These are phyloP conservation scores for Cetradonia linearis DNA, from an alignment of 495 filamentous ascomycete species.

Conservation along the genomic window DNA sequence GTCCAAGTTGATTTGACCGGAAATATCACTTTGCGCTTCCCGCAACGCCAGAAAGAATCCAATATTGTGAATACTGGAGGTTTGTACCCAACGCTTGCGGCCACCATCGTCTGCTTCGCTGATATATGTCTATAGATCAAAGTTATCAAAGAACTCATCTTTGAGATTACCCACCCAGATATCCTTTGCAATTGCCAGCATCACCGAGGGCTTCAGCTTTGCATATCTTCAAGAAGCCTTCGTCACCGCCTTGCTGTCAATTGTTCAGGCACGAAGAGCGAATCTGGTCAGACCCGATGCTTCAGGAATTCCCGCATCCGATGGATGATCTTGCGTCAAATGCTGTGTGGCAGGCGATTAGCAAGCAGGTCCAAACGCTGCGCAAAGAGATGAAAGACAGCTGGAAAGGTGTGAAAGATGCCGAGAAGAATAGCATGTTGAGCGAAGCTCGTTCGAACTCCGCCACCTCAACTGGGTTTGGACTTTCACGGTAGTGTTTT, in stretches of 20 bases:
- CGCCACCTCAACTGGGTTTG: background rate
- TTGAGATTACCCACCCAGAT: conserved; percentile 47
- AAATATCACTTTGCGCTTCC: conserved; percentile 54
- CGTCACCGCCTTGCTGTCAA: conserved; percentile 44
- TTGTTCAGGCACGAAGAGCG: conserved; percentile 26
- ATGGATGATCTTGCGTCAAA: background rate
- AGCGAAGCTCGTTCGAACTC: conserved; percentile 1
- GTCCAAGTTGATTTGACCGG: conserved; percentile 53
- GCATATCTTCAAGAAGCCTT: conserved; percentile 59
- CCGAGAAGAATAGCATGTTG: conserved; percentile 7
- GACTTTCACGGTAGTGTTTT: background rate
- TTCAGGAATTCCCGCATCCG: background rate
- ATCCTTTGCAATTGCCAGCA: conserved; percentile 42
- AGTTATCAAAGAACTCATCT: conserved; percentile 42
- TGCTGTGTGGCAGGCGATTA: conserved; percentile 12
- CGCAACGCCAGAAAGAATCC: conserved; percentile 38
- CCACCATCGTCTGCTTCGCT: background rate
- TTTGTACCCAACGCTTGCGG: background rate
- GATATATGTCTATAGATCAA: conserved; percentile 22
- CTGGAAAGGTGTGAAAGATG: conserved; percentile 19
- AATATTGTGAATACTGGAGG: conserved; percentile 47
- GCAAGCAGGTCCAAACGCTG: conserved; percentile 13
- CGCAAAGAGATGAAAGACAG: conserved; percentile 19
- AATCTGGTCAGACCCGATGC: background rate
- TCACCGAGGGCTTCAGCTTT: conserved; percentile 52